A percentile compares a stretch with the other conserved stretches of the same genome.
phyloP scores from a whole-genome alignment of 2,329 filamentous ascomycete genomes.

The Scedosporium dehoogii region DNA sequence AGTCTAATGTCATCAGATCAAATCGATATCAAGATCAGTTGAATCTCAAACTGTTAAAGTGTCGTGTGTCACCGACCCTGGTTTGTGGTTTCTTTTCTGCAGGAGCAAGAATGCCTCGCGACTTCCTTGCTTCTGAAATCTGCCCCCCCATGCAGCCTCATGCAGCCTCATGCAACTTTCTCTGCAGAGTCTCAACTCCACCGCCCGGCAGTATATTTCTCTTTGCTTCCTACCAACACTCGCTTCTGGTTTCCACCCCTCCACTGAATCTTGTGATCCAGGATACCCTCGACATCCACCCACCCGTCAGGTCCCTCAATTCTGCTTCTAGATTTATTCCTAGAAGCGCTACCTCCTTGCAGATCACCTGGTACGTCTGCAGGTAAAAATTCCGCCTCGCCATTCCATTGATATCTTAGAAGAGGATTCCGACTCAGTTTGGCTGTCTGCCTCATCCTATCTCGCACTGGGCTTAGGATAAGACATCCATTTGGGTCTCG shows the following conservation, averaged over 20 bases:
- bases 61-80: neutral
- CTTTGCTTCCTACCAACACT: neutral
- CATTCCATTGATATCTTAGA: neutral
- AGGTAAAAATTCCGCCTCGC: neutral
- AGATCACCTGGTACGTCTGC: neutral
- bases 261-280: neutral
- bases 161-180: neutral
- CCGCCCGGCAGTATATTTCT: slow-evolving; percentile 5
- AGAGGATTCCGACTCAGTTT: neutral
- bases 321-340: neutral
- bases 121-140: neutral
- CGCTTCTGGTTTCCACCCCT: neutral
- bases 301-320: neutral
- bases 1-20: too few species aligned
- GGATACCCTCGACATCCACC: neutral
- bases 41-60: neutral
- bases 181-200: neutral
- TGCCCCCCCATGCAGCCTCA: neutral
- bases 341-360: neutral
- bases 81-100: neutral
- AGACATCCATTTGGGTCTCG: neutral
- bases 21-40: too few species aligned
- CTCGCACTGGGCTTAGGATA: neutral
- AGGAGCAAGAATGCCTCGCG: neutral
- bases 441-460: neutral